These are phyloP conservation scores for Colletotrichum sp. DNA, from an alignment of 2,329 filamentous ascomycete genomes.

Conservation along the genomic window DNA sequence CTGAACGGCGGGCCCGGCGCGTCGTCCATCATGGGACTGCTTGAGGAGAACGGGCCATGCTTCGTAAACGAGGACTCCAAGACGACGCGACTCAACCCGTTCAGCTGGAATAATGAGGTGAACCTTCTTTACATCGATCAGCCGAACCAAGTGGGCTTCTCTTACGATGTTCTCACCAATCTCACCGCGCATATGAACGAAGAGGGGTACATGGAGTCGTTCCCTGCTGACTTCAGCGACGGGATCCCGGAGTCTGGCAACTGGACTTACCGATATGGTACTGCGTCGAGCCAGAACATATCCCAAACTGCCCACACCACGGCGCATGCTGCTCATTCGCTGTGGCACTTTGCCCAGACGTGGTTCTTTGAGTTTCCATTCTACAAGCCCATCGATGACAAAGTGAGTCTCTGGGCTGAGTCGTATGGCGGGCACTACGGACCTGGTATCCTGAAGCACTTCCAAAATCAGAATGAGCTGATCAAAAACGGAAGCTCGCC, in stretches of 20 bases:
- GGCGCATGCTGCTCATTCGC: constrained; percentile 34
- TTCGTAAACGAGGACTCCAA: constrained; percentile 46
- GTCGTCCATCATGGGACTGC: constrained; percentile 52
- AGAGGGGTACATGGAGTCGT: neutral
- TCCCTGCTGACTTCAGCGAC: constrained; percentile 39
- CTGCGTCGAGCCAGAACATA: constrained; percentile 33
- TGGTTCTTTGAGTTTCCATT: constrained; percentile 66
- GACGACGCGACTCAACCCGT: constrained; percentile 55
- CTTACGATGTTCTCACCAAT: constrained; percentile 65
- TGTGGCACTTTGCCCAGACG: constrained; percentile 62
- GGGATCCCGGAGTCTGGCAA: constrained; percentile 37
- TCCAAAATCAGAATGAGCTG: constrained; percentile 66
- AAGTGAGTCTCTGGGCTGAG: constrained; percentile 71
- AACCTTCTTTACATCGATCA: constrained; percentile 56
- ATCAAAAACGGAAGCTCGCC: constrained; percentile 59
- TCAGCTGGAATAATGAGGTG: constrained; percentile 58
- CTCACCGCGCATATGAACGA: constrained; percentile 46
- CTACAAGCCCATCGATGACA: constrained; percentile 51
- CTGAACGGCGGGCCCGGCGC: constrained; percentile 60
- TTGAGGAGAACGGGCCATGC: constrained; percentile 53
- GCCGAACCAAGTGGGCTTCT: constrained; percentile 67
- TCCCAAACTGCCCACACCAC: constrained; percentile 47
- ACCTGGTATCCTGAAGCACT: constrained; percentile 61
- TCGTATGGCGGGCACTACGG: constrained; percentile 40
- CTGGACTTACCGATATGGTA: constrained; percentile 39